Conservation (phyloP, 2,329 filamentous ascomycete species). For the Cercospora sojina region DNA sequence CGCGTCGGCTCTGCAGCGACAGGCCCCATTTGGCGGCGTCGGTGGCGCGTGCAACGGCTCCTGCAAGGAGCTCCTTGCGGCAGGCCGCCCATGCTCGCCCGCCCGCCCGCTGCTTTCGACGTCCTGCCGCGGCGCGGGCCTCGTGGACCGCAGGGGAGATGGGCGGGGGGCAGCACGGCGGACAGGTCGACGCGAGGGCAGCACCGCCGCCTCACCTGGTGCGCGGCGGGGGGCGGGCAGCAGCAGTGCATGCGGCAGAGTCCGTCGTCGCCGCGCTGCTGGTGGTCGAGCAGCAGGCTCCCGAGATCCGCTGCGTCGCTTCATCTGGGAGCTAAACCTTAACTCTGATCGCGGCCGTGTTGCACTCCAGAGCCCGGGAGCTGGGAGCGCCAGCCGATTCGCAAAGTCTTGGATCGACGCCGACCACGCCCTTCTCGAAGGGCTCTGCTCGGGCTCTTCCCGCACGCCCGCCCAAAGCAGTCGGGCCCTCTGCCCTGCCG, state of each 20-base stretch:
- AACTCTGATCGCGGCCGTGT: conserved; percentile 29
- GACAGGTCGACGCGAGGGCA: not conserved
- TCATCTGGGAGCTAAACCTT: conserved; percentile 26
- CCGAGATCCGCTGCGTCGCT: conserved; percentile 2
- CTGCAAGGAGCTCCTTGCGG: conserved; percentile 33
- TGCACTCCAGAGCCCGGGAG: conserved; percentile 31
- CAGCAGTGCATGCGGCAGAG: not conserved
- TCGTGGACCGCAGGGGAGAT: not conserved
- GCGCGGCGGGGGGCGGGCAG: not conserved
- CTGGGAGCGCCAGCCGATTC: conserved; percentile 35
- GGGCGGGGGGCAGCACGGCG: not conserved
- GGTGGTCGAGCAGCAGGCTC: not conserved
- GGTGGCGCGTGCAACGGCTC: conserved; percentile 34
- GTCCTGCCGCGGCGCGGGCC: conserved; percentile 8
- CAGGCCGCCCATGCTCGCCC: conserved; percentile 11
- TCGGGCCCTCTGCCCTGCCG: conserved; percentile 30
- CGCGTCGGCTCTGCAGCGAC: not conserved
- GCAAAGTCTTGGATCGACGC: conserved; percentile 28
- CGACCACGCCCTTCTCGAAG: conserved; percentile 28
- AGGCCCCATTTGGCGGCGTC: conserved; percentile 8
- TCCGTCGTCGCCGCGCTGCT: not conserved
- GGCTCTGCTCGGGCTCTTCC: conserved; percentile 5
- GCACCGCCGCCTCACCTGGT: not conserved
- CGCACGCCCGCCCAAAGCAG: conserved; percentile 27
- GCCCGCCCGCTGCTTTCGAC: conserved; percentile 29